A percentile compares a stretch with the other conserved stretches of the same genome.
These are phyloP conservation scores for Naganishia onofrii DNA, from an alignment of 768 basidiomycete genomes.

Conservation along the genomic window DNA sequence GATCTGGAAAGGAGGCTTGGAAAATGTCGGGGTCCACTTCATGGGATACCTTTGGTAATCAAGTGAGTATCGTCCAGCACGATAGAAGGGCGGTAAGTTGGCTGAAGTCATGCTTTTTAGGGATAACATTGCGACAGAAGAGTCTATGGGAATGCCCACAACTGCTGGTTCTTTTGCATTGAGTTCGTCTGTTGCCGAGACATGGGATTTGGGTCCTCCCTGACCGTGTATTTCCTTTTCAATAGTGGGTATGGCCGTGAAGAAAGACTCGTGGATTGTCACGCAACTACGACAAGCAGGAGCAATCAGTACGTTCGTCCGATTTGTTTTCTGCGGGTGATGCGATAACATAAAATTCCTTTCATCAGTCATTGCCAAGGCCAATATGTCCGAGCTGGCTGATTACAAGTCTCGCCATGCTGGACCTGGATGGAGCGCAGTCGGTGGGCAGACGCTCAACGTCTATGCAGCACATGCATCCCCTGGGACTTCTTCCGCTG, in stretches of 20 bases:
- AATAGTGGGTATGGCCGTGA: conserved; percentile 28
- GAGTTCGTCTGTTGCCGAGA: conserved; percentile 2
- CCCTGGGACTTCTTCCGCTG: conserved; percentile 33
- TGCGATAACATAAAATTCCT: background rate
- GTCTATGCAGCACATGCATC: conserved; percentile 35
- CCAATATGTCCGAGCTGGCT: conserved; percentile 41
- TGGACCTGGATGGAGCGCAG: conserved; percentile 28
- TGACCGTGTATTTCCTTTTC: background rate
- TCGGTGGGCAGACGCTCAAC: conserved; percentile 28
- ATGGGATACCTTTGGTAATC: conserved; percentile 26
- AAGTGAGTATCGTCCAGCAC: conserved; percentile 6
- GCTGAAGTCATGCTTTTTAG: background rate
- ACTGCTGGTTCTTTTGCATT: conserved; percentile 39
- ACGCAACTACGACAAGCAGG: conserved; percentile 21
- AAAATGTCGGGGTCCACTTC: conserved; percentile 15
- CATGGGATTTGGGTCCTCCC: background rate
- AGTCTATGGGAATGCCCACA: conserved; percentile 42
- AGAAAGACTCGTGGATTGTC: conserved; percentile 27
- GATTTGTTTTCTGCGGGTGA: background rate
- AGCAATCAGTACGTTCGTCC: conserved; percentile 21
- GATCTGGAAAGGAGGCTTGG: conserved; percentile 30
- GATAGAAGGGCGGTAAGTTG: no score
- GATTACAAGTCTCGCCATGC: conserved; percentile 33
- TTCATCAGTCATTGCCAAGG: conserved; percentile 38
- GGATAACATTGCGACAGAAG: conserved; percentile 45